Conservation (phyloP, 2,329 filamentous ascomycete species). For the Trichophyton verrucosum region DNA sequence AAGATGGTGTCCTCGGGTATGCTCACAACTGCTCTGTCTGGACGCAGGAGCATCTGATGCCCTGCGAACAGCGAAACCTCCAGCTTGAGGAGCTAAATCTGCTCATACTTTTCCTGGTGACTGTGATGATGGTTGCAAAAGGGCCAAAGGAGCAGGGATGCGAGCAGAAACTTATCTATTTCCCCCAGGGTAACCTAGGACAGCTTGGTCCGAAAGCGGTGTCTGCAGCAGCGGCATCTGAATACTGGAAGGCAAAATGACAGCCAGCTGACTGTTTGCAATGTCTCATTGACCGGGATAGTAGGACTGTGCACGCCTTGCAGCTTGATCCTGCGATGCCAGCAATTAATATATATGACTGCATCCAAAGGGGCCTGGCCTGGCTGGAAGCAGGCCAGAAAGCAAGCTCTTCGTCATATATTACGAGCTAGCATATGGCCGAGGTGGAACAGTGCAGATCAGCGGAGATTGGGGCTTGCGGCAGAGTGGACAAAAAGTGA, state of each 20-base stretch:
- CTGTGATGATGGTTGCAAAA: background rate
- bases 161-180: background rate
- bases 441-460: background rate
- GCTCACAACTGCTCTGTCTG: background rate
- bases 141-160: background rate
- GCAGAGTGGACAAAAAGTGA: background rate
- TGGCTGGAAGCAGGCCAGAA: background rate
- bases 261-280: background rate
- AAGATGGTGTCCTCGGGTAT: background rate
- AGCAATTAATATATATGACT: background rate
- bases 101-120: background rate
- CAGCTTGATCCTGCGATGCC: constrained; percentile 1
- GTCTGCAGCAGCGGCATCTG: background rate
- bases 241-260: background rate
- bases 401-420: background rate
- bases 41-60: background rate
- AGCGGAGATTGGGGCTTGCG: background rate
- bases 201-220: background rate
- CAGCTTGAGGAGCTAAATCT: background rate
- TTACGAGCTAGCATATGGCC: background rate
- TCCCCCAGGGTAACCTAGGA: background rate
- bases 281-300: background rate
- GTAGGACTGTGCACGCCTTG: background rate
- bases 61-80: background rate
- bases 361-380: background rate